Conservation (phyloP, 345 rosid species). For the Aethionema arabicum region DNA sequence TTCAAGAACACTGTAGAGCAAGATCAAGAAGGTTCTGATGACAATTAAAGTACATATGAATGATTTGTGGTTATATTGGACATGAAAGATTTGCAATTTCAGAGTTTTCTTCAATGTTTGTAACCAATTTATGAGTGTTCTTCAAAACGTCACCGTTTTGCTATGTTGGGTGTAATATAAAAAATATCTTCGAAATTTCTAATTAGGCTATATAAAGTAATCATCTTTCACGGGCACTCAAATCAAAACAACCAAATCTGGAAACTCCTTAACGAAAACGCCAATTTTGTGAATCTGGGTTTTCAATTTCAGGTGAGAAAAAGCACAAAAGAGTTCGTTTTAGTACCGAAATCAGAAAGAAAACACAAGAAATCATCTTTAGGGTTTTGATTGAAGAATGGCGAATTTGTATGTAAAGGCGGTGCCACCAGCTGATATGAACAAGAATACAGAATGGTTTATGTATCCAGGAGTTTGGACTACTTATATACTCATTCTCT, state of each 20-base stretch:
- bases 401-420: slow-evolving; percentile 65
- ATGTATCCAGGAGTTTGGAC: slow-evolving; percentile 90
- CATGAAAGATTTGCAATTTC: too few species aligned
- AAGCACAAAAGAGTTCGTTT: background rate
- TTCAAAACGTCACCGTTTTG: slow-evolving; percentile 24
- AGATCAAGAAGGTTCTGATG: slow-evolving; percentile 27
- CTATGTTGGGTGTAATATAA: background rate
- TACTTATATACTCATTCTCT: slow-evolving; percentile 63
- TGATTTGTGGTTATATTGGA: too few species aligned
- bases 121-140: too few species aligned
- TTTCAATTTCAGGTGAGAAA: slow-evolving; percentile 7
- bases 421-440: slow-evolving; percentile 77
- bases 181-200: slow-evolving; percentile 7
- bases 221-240: slow-evolving; percentile 30
- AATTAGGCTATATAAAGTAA: slow-evolving; percentile 27
- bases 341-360: background rate
- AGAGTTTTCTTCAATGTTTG: too few species aligned
- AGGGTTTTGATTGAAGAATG: slow-evolving; percentile 8
- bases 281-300: slow-evolving; percentile 27
- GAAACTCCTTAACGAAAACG: slow-evolving; percentile 8
- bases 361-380: background rate
- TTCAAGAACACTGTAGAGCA: slow-evolving; percentile 47
- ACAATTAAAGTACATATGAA: too few species aligned
- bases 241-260: slow-evolving; percentile 20
- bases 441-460: slow-evolving; percentile 82